Conservation (phyloP, 139 green algal species). For the Astrephomene gubernaculifera region DNA sequence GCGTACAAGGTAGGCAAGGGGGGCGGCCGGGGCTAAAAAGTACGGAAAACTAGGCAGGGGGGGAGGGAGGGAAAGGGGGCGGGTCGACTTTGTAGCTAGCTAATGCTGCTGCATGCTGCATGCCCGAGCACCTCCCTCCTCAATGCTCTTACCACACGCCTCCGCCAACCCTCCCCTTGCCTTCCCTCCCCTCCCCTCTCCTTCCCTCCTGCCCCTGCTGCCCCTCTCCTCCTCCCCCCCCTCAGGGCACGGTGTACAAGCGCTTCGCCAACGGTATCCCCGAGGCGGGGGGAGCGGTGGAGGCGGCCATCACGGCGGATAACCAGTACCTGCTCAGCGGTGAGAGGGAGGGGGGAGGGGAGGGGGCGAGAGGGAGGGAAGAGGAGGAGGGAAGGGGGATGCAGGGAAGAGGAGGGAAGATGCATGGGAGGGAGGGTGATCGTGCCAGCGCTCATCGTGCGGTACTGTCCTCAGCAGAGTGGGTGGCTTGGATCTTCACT, state of each 20-base stretch:
- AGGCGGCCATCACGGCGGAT: conserved; percentile 88
- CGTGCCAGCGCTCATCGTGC: too few species aligned
- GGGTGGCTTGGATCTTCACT: too few species aligned
- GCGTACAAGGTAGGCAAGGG: conserved; percentile 67
- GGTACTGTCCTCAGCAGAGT: too few species aligned
- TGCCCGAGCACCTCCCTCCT: too few species aligned
- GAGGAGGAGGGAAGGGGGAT: too few species aligned
- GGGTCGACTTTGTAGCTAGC: too few species aligned
- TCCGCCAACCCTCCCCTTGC: too few species aligned
- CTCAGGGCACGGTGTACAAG: conserved; percentile 50
- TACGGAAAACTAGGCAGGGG: background rate
- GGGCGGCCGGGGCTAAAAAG: background rate
- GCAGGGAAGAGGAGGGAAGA: too few species aligned
- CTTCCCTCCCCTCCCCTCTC: background rate
- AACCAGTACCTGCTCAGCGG: conserved; percentile 81
- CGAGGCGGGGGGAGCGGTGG: conserved; percentile 62
- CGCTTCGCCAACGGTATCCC: conserved; percentile 64
- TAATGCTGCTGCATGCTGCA: too few species aligned
- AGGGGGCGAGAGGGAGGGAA: background rate
- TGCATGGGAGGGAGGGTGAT: too few species aligned
- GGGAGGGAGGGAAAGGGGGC: background rate
- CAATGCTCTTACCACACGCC: too few species aligned
- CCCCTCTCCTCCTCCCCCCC: background rate
- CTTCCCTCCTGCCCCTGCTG: background rate
- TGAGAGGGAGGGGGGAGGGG: conserved; percentile 9